Percentiles rank a stretch among this genome's conserved stretches.
Evolutionary conservation across 2,329 filamentous ascomycete genomes (phyloP).

Genomic region (Apiospora arundinis): DNA sequence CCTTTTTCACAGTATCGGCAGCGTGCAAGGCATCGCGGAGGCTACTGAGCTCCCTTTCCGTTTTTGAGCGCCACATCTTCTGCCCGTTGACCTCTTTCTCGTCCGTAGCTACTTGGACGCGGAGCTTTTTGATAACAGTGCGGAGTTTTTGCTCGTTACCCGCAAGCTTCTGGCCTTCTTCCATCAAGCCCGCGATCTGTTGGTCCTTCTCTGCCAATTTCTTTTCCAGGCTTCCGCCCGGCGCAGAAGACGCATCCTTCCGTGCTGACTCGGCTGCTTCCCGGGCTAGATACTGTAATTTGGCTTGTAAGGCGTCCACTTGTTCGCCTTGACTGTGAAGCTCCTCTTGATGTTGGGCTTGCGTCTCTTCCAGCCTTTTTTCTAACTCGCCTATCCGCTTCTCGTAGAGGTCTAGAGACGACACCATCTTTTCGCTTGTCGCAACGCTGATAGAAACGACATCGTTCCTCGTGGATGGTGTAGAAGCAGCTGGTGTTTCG

Average conservation of each 20-base stretch:
- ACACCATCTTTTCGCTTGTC: conserved; percentile 26
- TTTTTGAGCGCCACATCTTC: conserved; percentile 64
- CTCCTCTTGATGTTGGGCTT: conserved; percentile 76
- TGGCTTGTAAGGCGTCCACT: conserved; percentile 90
- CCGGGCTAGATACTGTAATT: conserved; percentile 85
- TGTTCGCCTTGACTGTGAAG: conserved; percentile 83
- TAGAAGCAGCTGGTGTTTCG: neutral
- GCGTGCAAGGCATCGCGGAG: conserved; percentile 56
- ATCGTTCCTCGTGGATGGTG: conserved; percentile 20
- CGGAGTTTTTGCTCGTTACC: conserved; percentile 86
- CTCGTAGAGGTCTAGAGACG: conserved; percentile 45
- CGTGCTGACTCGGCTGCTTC: conserved; percentile 80
- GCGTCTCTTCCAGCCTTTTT: conserved; percentile 44
- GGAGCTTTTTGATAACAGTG: conserved; percentile 81
- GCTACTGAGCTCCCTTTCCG: conserved; percentile 54
- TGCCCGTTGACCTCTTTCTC: conserved; percentile 69
- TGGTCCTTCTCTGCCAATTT: conserved; percentile 89
- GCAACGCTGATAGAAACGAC: conserved; percentile 22
- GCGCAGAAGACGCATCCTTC: conserved; percentile 66
- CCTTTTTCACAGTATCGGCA: conserved; percentile 62
- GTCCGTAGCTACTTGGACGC: conserved; percentile 67
- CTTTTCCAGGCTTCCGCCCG: conserved; percentile 72
- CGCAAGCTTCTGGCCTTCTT: conserved; percentile 89
- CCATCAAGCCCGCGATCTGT: conserved; percentile 86
- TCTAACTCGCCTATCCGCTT: conserved; percentile 46